Conservation (phyloP, 768 basidiomycete species). For the Xanthoconium stramineum region DNA sequence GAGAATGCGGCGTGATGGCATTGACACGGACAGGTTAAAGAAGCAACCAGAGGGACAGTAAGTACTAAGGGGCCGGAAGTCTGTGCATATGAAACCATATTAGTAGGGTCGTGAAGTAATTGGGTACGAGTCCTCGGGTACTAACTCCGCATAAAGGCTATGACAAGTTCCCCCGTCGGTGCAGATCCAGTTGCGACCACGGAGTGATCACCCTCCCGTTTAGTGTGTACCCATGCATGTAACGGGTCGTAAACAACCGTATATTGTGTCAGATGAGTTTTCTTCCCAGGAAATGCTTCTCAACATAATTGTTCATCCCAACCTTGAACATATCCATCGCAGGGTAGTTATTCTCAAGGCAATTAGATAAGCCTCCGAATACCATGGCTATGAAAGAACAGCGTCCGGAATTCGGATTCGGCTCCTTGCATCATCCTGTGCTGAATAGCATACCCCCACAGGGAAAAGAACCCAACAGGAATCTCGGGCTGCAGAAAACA, state of each 20-base stretch:
- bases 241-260: constrained; percentile 1
- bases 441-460: constrained; percentile 2
- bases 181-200: constrained; percentile 25
- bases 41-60: constrained; percentile 20
- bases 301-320: constrained; percentile 19
- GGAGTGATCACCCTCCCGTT: constrained; percentile 18
- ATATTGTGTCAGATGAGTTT: constrained; percentile 19
- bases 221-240: constrained; percentile 2
- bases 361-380: constrained; percentile 33
- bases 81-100: constrained; percentile 35
- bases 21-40: constrained; percentile 30
- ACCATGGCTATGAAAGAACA: constrained; percentile 18
- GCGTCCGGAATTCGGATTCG: constrained; percentile 16
- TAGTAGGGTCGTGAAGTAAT: constrained; percentile 31
- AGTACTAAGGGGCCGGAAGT: constrained; percentile 27
- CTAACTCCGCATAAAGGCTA: constrained; percentile 32
- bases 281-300: constrained; percentile 9
- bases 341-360: constrained; percentile 20
- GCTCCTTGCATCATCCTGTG: constrained; percentile 19
- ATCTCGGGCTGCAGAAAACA: not conserved
- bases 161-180: constrained; percentile 27
- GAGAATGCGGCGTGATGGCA: constrained; percentile 32
- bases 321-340: constrained; percentile 18
- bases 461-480: not conserved
- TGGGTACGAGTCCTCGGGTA: constrained; percentile 28